Evolutionary conservation across 164 flowering plant species (phyloP), one percentile per base, ranked within the genome.

Genomic region (Cinnamomum chago): DNA sequence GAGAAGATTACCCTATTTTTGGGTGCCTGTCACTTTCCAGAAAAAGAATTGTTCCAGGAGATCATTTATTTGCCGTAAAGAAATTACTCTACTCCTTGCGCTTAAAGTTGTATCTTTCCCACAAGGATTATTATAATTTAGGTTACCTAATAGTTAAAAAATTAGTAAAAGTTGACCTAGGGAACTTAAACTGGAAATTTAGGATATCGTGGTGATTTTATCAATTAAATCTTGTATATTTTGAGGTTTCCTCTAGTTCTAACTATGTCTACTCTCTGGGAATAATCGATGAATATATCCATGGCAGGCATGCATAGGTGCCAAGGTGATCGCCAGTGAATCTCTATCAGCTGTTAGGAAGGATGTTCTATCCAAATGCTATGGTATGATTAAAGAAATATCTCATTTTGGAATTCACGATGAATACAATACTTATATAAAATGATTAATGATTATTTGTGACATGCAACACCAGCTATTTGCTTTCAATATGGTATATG

Each of bases 261-360:
- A 35, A 70, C 65, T 50, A 27, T 35, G 67, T 70, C 27, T 24
- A 17, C 60, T 27, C 60, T 27, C 23, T 71, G 5, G 7, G 33
- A 55, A 55, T 51, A 47, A 68, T 20, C 22, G 51, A 58, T 52
- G 28, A 60, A 30, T 62, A 18, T 52, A 50, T 60, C n/a, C 24
- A 65, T 77, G 77, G 65, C 92, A 95, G 99, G 99, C 99, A 77
- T 87, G 92, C 83, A 90, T 95, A 71, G 99, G 99, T 62, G 7
- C 97, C 55, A 95, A 95, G 82, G 97, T 95, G 73, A 88, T 95
- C 79, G 98, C 98, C 23, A 95, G 99, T 76, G 99, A 95, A 84
- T 55, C 97, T 75, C 80, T 95, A 62, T 90, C 99, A 51, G 99
- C 99, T 17, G 90, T 95, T 65, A 85, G 97, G 81, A 95, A 95